These are phyloP conservation scores for Glycyrrhiza uralensis DNA, from an alignment of 306 rosid genomes.

Conservation along the genomic window DNA sequence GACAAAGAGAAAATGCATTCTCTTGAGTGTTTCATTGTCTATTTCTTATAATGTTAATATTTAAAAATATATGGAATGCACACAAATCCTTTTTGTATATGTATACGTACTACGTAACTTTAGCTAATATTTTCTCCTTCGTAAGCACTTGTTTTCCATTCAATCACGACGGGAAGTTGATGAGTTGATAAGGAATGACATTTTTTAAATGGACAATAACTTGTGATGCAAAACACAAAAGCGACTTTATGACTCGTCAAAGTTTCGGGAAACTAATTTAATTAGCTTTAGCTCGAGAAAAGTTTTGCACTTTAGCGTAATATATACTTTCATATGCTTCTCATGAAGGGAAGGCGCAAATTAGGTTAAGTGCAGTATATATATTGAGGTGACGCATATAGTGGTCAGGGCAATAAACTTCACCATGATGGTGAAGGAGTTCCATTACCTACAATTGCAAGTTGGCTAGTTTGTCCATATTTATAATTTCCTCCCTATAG, in stretches of 20 bases:
- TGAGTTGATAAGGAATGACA: conserved; percentile 6
- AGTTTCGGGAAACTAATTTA: conserved; percentile 20
- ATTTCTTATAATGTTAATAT: neutral
- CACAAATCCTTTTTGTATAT: neutral
- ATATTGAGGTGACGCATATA: no score
- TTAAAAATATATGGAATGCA: neutral
- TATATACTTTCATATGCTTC: conserved; percentile 29
- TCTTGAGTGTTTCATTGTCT: neutral
- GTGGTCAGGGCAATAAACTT: no score
- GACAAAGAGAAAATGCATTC: neutral
- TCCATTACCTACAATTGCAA: no score
- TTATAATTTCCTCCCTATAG: no score
- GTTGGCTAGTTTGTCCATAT: no score
- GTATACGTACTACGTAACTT: neutral
- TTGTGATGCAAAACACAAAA: conserved; percentile 22
- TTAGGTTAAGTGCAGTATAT: neutral
- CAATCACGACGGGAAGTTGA: conserved; percentile 7
- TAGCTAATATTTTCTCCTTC: neutral
- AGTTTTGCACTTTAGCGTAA: conserved; percentile 25
- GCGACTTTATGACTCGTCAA: conserved; percentile 15
- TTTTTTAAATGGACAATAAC: conserved; percentile 15
- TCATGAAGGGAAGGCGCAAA: conserved; percentile 14
- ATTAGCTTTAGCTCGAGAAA: neutral
- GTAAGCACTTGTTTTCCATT: neutral
- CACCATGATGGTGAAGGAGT: no score